These are phyloP conservation scores for Nicotiana benthamiana DNA, from an alignment of 257 asterid species.

Conservation along the genomic window DNA sequence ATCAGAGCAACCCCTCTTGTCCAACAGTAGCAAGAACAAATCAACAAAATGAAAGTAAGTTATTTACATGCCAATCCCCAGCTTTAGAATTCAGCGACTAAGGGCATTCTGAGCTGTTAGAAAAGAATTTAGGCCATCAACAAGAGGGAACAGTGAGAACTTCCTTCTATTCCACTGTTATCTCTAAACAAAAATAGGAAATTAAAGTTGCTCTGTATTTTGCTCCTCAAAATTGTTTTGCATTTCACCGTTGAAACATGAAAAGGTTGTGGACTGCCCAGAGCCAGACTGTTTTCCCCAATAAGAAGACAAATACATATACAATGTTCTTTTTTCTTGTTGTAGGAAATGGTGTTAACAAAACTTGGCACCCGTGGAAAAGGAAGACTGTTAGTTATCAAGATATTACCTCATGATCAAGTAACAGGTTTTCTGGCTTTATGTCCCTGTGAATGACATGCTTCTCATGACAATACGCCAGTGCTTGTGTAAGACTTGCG, in stretches of 20 bases:
- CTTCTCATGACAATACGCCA: slow-evolving; percentile 85
- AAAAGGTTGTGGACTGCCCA: not conserved
- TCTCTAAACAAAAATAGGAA: not conserved
- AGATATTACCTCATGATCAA: slow-evolving; percentile 83
- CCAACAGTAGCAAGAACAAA: not conserved
- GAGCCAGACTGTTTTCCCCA: not conserved
- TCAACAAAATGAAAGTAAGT: not conserved
- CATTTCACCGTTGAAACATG: not conserved
- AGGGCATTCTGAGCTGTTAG: not conserved
- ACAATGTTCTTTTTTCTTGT: not conserved
- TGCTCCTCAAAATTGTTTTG: not conserved
- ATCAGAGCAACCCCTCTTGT: no score
- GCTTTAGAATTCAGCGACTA: not conserved
- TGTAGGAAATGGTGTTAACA: not conserved
- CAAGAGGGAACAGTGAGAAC: not conserved
- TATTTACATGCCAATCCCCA: not conserved
- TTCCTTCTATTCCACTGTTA: not conserved
- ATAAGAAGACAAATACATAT: not conserved
- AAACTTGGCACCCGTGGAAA: not conserved
- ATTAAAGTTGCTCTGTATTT: not conserved
- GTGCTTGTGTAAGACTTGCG: slow-evolving; percentile 79
- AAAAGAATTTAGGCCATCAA: not conserved
- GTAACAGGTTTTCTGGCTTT: slow-evolving; percentile 91
- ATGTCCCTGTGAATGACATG: slow-evolving; percentile 96
- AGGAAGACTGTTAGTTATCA: not conserved